phyloP scores from a whole-genome alignment of 108 stramenopile genomes.

The Cylindrotheca closterium region DNA sequence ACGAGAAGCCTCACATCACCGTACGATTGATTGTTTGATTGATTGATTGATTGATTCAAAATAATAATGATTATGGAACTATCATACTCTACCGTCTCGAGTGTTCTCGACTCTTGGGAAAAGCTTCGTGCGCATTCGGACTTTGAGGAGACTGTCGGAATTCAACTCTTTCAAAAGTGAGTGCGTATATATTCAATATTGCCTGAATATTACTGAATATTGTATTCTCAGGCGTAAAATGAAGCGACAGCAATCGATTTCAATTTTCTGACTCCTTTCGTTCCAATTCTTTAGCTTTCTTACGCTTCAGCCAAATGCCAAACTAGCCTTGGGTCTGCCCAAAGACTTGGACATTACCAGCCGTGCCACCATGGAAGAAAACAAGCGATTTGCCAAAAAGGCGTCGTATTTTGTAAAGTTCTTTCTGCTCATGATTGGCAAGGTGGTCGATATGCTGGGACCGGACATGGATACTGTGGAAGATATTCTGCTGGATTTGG shows the following conservation, averaged over 20 bases:
- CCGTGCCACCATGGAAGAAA: conserved; percentile 1
- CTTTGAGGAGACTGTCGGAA: conserved; percentile 22
- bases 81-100: conserved; percentile 28
- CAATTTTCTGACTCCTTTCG: not conserved
- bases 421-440: conserved; percentile 19
- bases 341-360: not conserved
- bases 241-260: not conserved
- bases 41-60: too few species aligned
- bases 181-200: not conserved
- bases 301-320: conserved; percentile 21
- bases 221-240: not conserved
- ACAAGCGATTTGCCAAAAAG: conserved; percentile 14
- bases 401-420: conserved; percentile 14
- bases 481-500: conserved; percentile 35
- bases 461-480: conserved; percentile 36
- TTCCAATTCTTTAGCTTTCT: conserved; percentile 9
- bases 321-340: conserved; percentile 17
- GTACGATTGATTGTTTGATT: too few species aligned
- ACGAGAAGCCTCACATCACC: too few species aligned
- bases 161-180: conserved; percentile 30
- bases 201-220: too few species aligned
- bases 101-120: conserved; percentile 39
- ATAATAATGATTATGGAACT: conserved; percentile 43
- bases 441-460: conserved; percentile 40
- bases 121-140: conserved; percentile 20